Conservation (phyloP, 164 flowering plant species). For the Vitis labrusca region DNA sequence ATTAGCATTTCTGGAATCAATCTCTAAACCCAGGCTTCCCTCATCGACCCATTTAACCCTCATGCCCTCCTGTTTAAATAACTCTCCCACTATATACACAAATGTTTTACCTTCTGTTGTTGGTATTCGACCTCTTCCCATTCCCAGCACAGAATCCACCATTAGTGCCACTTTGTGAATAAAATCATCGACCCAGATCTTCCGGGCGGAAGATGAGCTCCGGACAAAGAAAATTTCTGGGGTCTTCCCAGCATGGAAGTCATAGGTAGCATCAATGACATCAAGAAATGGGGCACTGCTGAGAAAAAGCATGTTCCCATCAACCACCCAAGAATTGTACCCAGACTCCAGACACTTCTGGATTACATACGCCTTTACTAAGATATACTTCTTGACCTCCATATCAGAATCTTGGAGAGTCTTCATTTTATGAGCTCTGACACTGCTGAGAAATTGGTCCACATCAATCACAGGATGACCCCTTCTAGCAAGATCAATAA, state of each 20-base stretch:
- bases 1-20: conserved; percentile 22
- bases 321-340: conserved; percentile 48
- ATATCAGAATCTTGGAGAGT: conserved; percentile 24
- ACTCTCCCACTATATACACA: conserved; percentile 23
- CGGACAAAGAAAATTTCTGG: conserved; percentile 41
- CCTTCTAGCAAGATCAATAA: conserved; percentile 75
- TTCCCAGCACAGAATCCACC: conserved; percentile 17
- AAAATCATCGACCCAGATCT: conserved; percentile 49
- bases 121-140: too few species aligned
- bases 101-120: conserved; percentile 21
- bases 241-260: conserved; percentile 41
- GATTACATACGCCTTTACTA: conserved; percentile 49
- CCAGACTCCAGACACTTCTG: conserved; percentile 49
- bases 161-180: conserved; percentile 26
- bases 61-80: conserved; percentile 40
- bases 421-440: conserved; percentile 22
- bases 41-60: conserved; percentile 45
- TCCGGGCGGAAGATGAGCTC: conserved; percentile 40
- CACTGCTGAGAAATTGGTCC: conserved; percentile 36
- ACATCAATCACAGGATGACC: conserved; percentile 74
- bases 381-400: conserved; percentile 37
- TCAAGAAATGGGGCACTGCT: conserved; percentile 26
- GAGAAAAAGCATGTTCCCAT: conserved; percentile 48
- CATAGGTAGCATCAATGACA: conserved; percentile 19
- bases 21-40: conserved; percentile 23